Evolutionary conservation across 2,329 filamentous ascomycete species (phyloP).

Genomic region (Aspergillus eucalypticola): DNA sequence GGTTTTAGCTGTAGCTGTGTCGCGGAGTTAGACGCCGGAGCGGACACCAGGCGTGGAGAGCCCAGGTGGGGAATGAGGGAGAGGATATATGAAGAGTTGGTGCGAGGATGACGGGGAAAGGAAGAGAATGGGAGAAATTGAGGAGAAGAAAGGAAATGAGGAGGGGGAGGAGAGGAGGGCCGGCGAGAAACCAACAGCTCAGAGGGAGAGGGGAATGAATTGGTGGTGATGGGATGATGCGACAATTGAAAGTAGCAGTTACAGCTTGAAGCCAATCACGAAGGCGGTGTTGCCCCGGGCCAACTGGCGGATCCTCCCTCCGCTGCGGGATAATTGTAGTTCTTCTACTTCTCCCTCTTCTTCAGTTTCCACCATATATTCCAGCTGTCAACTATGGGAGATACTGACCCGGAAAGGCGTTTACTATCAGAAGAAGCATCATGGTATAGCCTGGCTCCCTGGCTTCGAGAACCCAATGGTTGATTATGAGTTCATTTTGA

Average conservation of each 20-base stretch:
- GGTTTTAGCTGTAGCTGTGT: conserved; percentile 29
- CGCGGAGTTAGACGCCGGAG: conserved; percentile 24
- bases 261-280: conserved; percentile 4
- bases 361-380: too few species aligned
- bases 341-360: too few species aligned
- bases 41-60: conserved; percentile 33
- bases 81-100: background rate
- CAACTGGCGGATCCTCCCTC: background rate
- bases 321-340: background rate
- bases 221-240: conserved; percentile 6
- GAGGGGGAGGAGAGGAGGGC: background rate
- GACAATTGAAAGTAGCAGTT: background rate
- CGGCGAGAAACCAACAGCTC: background rate
- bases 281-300: conserved; percentile 1
- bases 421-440: too few species aligned
- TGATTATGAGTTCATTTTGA: too few species aligned
- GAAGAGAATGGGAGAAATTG: conserved; percentile 1
- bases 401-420: too few species aligned
- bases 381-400: too few species aligned
- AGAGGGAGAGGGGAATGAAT: background rate
- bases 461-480: too few species aligned
- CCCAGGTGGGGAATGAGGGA: conserved; percentile 15
- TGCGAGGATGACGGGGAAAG: conserved; percentile 3
- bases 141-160: background rate
- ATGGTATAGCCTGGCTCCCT: too few species aligned